phyloP scores from a whole-genome alignment of 2,329 filamentous ascomycete genomes.

The Penicillium occitanis region DNA sequence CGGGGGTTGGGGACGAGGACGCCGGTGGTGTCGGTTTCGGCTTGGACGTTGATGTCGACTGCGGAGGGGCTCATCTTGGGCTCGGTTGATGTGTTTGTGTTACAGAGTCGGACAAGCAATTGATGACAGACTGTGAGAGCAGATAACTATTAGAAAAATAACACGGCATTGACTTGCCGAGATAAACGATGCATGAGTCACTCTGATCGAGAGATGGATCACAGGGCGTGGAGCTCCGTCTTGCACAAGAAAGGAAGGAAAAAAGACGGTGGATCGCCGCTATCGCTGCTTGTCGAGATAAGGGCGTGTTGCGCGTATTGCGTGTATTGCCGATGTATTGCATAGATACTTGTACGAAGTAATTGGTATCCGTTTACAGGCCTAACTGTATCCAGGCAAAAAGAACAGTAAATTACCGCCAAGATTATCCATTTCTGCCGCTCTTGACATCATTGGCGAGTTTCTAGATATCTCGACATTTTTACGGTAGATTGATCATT shows the following conservation, averaged over 20 bases:
- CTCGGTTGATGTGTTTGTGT: no score
- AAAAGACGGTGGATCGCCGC: constrained; percentile 5
- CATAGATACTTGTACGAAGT: background rate
- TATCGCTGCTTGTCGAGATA: constrained; percentile 8
- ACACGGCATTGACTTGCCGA: no score
- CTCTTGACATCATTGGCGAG: background rate
- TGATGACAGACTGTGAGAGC: background rate
- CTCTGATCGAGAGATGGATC: background rate
- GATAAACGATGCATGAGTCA: background rate
- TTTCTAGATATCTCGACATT: background rate
- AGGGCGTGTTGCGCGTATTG: background rate
- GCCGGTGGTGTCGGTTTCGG: constrained; percentile 39
- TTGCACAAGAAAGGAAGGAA: background rate
- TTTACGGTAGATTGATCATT: background rate
- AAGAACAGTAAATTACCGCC: background rate
- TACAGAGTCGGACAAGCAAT: background rate
- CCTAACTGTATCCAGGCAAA: background rate
- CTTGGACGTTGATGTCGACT: constrained; percentile 33
- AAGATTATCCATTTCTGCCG: background rate
- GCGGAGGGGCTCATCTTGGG: constrained; percentile 33
- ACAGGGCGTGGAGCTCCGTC: background rate
- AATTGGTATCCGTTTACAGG: background rate
- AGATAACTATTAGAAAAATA: background rate
- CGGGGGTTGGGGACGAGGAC: constrained; percentile 47
- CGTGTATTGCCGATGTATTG: background rate